These are phyloP conservation scores for Solanum neorickii DNA, from an alignment of 257 asterid species.

Conservation along the genomic window DNA sequence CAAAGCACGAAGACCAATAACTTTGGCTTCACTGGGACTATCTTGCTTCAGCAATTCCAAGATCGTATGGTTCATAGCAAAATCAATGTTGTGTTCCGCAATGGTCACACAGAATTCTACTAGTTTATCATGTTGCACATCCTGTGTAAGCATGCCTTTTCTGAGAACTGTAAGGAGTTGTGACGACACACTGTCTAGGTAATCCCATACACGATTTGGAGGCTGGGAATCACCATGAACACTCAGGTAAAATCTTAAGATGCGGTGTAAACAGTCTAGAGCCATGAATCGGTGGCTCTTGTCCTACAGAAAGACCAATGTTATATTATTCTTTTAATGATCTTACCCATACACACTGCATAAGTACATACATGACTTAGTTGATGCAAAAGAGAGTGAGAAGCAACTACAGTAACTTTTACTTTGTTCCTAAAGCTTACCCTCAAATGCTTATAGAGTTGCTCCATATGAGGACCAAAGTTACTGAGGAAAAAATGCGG, in stretches of 20 bases:
- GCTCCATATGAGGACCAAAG: conserved; percentile 97
- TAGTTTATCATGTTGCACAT: conserved; percentile 96
- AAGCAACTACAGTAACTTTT: neutral
- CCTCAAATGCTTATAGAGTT: conserved; percentile 87
- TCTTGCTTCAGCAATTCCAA: conserved; percentile 94
- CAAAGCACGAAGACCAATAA: conserved; percentile 97
- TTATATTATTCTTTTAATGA: neutral
- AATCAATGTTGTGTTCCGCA: conserved; percentile 98
- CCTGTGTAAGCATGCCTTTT: conserved; percentile 97
- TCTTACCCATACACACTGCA: neutral
- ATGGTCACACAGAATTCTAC: conserved; percentile 97
- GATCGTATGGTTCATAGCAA: conserved; percentile 92
- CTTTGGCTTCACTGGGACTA: conserved; percentile 94
- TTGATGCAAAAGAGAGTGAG: neutral
- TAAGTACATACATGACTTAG: neutral
- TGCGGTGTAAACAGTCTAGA: conserved; percentile 89
- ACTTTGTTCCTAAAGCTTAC: conserved; percentile 20
- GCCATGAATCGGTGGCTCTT: conserved; percentile 98
- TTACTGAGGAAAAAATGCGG: conserved; percentile 70
- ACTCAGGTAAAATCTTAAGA: conserved; percentile 85
- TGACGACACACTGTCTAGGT: conserved; percentile 93
- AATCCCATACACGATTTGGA: conserved; percentile 94
- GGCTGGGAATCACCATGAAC: conserved; percentile 95
- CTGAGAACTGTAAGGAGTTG: conserved; percentile 83
- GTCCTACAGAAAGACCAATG: conserved; percentile 46